Base-by-base conservation (phyloP, 164 flowering plant species). In the Vitis rotundifolia region DNA sequence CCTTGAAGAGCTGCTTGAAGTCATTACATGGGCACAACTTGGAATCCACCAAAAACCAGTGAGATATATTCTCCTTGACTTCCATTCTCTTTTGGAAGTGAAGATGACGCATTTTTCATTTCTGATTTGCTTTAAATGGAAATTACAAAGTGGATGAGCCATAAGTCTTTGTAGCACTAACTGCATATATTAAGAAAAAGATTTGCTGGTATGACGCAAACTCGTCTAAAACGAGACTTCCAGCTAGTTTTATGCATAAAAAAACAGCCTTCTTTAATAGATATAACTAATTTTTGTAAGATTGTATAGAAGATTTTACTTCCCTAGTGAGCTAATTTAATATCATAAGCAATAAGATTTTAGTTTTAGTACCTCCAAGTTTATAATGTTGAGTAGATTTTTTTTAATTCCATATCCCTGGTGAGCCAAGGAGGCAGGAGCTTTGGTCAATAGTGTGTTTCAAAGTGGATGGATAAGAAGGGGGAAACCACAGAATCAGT, bases 11-110 rank as follows among this genome's bases (percentile, higher is more conserved):
- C 80, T 94, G 57, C 82, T 94, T 31, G 98, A 93, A 84, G 97
- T 91, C 72, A 88, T 93, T 56, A 89, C 97, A 37, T 94, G 95
- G 94, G 97, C 97, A 59, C 98, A 94, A 78, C 97, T 94, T 49
- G 90, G 94, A 61, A 94, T 94, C 68, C 98, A 94, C 71, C 80
- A 81, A 15, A 94, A 94, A 79, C 98, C 97, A 49, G 98, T 94
- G 75, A 80, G 87, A 54, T 31, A 61, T 47, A 7, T 67, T 59
- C 52, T 59, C 11, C 13, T 29, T 54, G 7, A 37, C 44, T 3
- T 14, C 1, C 11, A 15, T 37, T 18, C 58, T 48, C 0, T 16
- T 47, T 56, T 54, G 47, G 26, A 2, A 26, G 13, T 3, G 52
- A 44, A 62, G 26, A 44, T 15, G 37, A 37, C 18, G 59, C 6